A percentile compares a stretch with the other conserved stretches of the same genome.
phyloP scores from a whole-genome alignment of 768 basidiomycete species.

The Naematelia aurantialba region DNA sequence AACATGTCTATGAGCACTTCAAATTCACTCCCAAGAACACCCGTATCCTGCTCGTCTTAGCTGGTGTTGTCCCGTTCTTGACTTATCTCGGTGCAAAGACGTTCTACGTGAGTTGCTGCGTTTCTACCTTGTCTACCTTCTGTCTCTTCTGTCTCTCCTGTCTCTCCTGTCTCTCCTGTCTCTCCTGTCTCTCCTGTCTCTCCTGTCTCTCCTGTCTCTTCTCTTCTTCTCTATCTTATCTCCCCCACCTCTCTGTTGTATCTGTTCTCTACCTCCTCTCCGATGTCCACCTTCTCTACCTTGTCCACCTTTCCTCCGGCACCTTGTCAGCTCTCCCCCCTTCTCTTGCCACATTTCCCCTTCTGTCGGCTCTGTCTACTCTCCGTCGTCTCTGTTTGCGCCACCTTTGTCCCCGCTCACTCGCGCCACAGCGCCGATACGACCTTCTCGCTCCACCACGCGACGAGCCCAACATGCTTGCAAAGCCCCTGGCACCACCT shows the following conservation, averaged over 20 bases:
- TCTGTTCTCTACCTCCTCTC: neutral
- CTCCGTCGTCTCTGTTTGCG: neutral
- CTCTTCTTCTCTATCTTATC: neutral
- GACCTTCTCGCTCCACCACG: neutral
- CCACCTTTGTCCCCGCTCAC: neutral
- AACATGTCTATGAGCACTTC: conserved; percentile 78
- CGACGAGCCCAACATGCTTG: neutral
- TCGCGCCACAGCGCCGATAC: neutral
- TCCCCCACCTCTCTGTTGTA: neutral
- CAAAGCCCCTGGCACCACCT: neutral
- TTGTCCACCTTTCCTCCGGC: neutral
- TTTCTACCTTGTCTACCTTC: neutral
- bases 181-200: neutral
- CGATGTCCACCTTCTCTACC: neutral
- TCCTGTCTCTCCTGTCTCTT: neutral
- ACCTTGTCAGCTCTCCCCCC: neutral
- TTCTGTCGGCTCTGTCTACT: no score
- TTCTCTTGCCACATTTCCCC: no score
- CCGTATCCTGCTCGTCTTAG: conserved; percentile 60
- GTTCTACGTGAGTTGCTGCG: conserved; percentile 40
- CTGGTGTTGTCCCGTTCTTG: conserved; percentile 62
- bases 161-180: neutral
- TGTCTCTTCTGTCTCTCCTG: neutral
- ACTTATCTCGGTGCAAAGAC: conserved; percentile 30
- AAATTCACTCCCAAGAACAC: conserved; percentile 70